Base-by-base conservation (phyloP, 1,139 yeast genomes). In the Taphrina flavorubra region DNA sequence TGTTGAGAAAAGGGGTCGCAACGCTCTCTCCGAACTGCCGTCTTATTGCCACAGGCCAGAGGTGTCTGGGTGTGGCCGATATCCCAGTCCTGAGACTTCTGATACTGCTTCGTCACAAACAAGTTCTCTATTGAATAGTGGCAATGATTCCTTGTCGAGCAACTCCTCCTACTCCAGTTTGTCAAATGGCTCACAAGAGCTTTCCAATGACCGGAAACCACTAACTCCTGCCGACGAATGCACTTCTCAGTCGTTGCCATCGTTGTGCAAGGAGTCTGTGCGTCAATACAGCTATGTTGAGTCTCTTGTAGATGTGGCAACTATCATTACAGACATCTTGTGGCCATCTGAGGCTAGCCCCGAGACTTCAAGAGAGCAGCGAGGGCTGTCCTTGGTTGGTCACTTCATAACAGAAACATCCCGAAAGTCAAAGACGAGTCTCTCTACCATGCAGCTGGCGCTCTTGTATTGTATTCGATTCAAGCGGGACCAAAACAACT, bases 371-470 rank as follows among this genome's bases (percentile, higher is more conserved):
- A 16, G 70, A 69, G 62, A 73, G 39, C 42, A 20, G n/a, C 40
- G 46, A 14, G 36, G 51, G 2, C 16, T 44, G 14, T n/a, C 51
- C 11, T 8, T 60, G 57, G 69, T 76, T 14, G 75, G 79, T 72
- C 79, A 81, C n/a, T 89, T 86, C 74, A 80, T 89, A 60, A 82
- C 84, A 71, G 94, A 88, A 75, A 84, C 89, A 47, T 80, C 89
- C 72, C 84, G 85, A 72, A 82, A 95, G 71, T 87, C 92, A 13
- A 85, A 87, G 73, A 84, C 90, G 51, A 85, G 90, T 13, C 83
- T 85, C 71, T 84, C 87, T 67, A 83, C 88, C 6, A 81, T 89
- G 70, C 91, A 88, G 75, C 82, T 88, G 60, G 84, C 91, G 6
- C 81, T 90, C 71, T 88, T 81, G 76, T 89, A 89, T 76, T 75